Conservation (phyloP, 1,284 basidiomycete genomes). For the Malassezia brasiliensis region DNA sequence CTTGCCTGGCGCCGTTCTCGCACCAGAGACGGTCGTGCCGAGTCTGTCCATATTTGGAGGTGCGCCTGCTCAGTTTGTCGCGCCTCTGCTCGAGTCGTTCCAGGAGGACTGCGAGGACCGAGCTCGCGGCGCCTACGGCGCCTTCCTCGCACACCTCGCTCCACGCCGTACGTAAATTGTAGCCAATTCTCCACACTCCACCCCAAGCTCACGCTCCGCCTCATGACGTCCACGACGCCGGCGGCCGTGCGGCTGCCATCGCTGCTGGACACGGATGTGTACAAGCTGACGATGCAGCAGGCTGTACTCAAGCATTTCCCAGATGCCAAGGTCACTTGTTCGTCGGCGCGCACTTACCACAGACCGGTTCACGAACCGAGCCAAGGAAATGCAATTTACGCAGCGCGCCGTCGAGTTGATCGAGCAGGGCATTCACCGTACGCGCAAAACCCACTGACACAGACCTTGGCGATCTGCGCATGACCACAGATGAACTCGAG, state of each 20-base stretch:
- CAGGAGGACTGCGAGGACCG: constrained; percentile 68
- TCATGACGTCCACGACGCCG: not conserved
- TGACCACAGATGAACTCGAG: constrained; percentile 59
- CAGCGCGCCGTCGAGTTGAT: constrained; percentile 62
- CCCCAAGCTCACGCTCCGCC: not conserved
- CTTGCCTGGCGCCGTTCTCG: constrained; percentile 75
- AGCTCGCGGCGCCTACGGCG: constrained; percentile 66
- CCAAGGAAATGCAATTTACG: constrained; percentile 63
- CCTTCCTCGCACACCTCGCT: constrained; percentile 46
- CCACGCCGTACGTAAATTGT: too few species aligned
- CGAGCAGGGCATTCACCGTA: constrained; percentile 54
- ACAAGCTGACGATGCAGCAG: constrained; percentile 99
- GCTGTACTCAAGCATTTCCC: constrained; percentile 76
- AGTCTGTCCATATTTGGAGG: constrained; percentile 76
- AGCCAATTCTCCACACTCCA: too few species aligned
- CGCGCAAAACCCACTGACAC: not conserved
- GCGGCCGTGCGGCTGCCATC: constrained; percentile 50
- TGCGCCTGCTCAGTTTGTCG: constrained; percentile 66
- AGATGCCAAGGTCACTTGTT: constrained; percentile 52
- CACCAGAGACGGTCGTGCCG: constrained; percentile 84
- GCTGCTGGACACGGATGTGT: constrained; percentile 86
- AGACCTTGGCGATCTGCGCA: constrained; percentile 61
- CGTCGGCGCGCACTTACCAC: constrained; percentile 1
- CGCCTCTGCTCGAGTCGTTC: constrained; percentile 79
- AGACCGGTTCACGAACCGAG: constrained; percentile 76